Evolutionary conservation across 2,329 filamentous ascomycete genomes (phyloP).

Genomic region (Polychaeton citri): DNA sequence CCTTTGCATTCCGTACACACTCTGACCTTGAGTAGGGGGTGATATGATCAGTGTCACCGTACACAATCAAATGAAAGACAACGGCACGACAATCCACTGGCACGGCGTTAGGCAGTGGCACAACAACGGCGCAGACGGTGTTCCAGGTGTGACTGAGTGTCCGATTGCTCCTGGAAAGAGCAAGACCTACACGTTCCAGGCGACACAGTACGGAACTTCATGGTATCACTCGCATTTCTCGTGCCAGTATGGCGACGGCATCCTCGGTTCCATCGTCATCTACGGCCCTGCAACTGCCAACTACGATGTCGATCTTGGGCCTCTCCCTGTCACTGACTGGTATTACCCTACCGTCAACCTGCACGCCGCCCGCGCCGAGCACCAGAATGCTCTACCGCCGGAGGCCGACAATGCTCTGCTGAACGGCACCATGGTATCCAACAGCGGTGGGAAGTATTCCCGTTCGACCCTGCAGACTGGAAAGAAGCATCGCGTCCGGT

Average conservation of each 20-base stretch:
- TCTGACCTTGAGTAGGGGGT: slow-evolving; percentile 6
- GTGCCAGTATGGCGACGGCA: slow-evolving; percentile 42
- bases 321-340: slow-evolving; percentile 50
- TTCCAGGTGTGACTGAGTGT: slow-evolving; percentile 35
- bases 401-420: slow-evolving; percentile 31
- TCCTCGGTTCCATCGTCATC: slow-evolving; percentile 48
- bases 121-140: slow-evolving; percentile 45
- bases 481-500: slow-evolving; percentile 29
- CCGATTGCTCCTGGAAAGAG: slow-evolving; percentile 36
- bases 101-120: slow-evolving; percentile 48
- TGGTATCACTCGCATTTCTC: slow-evolving; percentile 52
- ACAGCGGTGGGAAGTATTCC: slow-evolving; percentile 17
- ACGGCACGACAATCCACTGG: slow-evolving; percentile 50
- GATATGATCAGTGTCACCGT: slow-evolving; percentile 39
- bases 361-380: slow-evolving; percentile 4
- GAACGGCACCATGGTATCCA: slow-evolving; percentile 25
- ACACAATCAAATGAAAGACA: slow-evolving; percentile 38
- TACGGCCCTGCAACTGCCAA: slow-evolving; percentile 45
- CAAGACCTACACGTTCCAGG: slow-evolving; percentile 45
- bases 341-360: slow-evolving; percentile 34
- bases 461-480: slow-evolving; percentile 23
- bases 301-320: slow-evolving; percentile 52
- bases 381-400: slow-evolving; percentile 14
- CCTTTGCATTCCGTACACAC: too few relatives aligned
- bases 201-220: slow-evolving; percentile 35